Evolutionary conservation across 2,329 filamentous ascomycete species (phyloP).

Genomic region (Sordariomycetes sp.): DNA sequence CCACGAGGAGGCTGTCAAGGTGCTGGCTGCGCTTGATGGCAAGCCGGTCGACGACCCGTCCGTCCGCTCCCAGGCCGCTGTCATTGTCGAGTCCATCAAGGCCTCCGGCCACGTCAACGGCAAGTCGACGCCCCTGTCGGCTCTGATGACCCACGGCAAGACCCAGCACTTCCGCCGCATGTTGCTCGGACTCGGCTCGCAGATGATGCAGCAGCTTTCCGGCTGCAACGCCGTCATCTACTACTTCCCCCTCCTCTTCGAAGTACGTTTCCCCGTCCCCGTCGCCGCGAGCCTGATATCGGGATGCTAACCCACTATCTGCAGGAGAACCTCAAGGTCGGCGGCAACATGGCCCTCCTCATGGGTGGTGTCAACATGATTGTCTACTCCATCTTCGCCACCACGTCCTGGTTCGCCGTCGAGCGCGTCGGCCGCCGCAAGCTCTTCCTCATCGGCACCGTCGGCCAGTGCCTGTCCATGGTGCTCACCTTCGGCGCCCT

Average conservation of each 20-base stretch:
- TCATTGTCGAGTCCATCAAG: constrained; percentile 9
- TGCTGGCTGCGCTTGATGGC: constrained; percentile 18
- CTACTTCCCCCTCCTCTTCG: constrained; percentile 50
- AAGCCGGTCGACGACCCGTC: neutral
- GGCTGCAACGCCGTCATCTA: constrained; percentile 51
- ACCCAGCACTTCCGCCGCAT: constrained; percentile 57
- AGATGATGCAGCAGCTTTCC: constrained; percentile 53
- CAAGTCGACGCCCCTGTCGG: constrained; percentile 31
- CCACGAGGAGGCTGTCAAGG: constrained; percentile 25
- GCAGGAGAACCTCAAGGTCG: constrained; percentile 24
- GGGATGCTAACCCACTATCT: neutral
- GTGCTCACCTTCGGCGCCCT: constrained; percentile 52
- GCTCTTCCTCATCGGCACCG: constrained; percentile 31
- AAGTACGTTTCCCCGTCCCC: neutral
- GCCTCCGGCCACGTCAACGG: constrained; percentile 23
- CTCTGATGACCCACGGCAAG: constrained; percentile 50
- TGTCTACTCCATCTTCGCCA: constrained; percentile 35
- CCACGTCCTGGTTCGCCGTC: constrained; percentile 26
- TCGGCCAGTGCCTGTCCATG: constrained; percentile 43
- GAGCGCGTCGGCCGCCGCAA: constrained; percentile 30
- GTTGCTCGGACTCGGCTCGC: constrained; percentile 45
- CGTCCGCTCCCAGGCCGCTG: neutral
- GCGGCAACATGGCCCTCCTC: constrained; percentile 34
- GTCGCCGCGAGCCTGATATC: neutral
- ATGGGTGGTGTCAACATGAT: constrained; percentile 38